phyloP scores from a whole-genome alignment of 2,329 filamentous ascomycete genomes.

The Lasiodiplodia citricola region DNA sequence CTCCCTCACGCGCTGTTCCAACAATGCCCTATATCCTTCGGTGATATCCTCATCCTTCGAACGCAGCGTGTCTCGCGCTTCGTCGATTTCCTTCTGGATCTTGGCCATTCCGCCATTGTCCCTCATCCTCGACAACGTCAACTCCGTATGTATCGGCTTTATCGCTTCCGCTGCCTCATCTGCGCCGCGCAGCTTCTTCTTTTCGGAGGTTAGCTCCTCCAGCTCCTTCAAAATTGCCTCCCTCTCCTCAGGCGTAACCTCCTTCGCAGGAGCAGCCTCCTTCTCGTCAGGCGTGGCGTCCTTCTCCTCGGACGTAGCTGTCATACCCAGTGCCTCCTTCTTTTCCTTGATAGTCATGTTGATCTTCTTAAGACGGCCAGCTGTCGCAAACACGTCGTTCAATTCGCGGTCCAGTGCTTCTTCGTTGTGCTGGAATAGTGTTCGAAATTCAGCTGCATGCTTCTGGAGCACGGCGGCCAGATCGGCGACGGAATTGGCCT shows the following conservation, averaged over 20 bases:
- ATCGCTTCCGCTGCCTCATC: not conserved
- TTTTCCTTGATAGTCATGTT: no score
- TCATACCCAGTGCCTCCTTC: no score
- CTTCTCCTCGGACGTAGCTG: conserved; percentile 15
- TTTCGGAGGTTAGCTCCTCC: not conserved
- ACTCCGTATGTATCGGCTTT: not conserved
- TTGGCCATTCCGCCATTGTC: not conserved
- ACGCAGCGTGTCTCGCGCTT: not conserved
- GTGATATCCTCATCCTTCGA: not conserved
- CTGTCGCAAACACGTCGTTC: no score
- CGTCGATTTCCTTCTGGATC: not conserved
- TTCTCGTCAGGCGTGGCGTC: not conserved
- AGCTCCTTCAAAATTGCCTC: no score
- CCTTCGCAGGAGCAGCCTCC: conserved; percentile 23
- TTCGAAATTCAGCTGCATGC: conserved; percentile 39
- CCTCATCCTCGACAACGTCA: not conserved
- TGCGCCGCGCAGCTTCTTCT: not conserved
- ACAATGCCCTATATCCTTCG: not conserved
- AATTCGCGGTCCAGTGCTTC: conserved; percentile 28
- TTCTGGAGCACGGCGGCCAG: conserved; percentile 61
- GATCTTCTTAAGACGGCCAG: no score
- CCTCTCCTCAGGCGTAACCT: conserved; percentile 24
- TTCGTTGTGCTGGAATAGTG: conserved; percentile 32
- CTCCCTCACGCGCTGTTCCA: not conserved
- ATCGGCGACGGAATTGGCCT: conserved; percentile 67